Evolutionary conservation across 176 grass and related monocot species (phyloP), one percentile per base, ranked within the genome.

Genomic region (Leersia perrieri): DNA sequence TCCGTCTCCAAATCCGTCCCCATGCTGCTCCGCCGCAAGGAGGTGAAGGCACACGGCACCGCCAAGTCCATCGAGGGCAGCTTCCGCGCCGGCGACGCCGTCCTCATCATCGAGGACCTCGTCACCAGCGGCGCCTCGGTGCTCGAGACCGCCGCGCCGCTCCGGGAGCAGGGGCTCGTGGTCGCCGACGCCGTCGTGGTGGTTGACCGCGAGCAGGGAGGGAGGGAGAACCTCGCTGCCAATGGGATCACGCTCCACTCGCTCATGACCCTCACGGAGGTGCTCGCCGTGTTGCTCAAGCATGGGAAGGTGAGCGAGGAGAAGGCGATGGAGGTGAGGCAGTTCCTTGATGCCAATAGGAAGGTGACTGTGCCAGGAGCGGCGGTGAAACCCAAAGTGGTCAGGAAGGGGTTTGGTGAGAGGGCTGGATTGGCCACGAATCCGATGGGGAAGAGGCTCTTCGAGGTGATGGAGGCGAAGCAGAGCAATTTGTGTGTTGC

Each of bases 11-110:
- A 66, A 22, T 49, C 61, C 73, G 16, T 98, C 78, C 95, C 95
- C 86, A 98, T 98, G 95, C 68, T 98, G 57, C 87, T 98, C 83
- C 92, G 95, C 85, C 95, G 95, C 65, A 98, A 94, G 88, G 95
- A 98, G 86, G 88, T 84, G 74, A 98, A 98, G 88, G 28, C 90
- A 9, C 86, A 98, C 81, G 92, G 95, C 74, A 98, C 95, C n/a
- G 92, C 82, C 55, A 94, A 93, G 66, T 53, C 89, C 76, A 91
- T 98, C 86, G 95, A 98, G 89, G 95, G 95, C 0, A 60, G 87
- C 12, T 98, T 75, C 51, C 7, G 70, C 25, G 4, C 83, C 2
- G 92, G 92, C 0, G 88, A 93, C 70, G 74, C 82, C 8, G 93
- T 92, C 13, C 86, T 98, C 71, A 76, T 98, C 66, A 89, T 98